Percentiles rank a stretch among this genome's conserved stretches.
Evolutionary conservation across 108 stramenopile genomes (phyloP).

Genomic region (Ochromonas danica): DNA sequence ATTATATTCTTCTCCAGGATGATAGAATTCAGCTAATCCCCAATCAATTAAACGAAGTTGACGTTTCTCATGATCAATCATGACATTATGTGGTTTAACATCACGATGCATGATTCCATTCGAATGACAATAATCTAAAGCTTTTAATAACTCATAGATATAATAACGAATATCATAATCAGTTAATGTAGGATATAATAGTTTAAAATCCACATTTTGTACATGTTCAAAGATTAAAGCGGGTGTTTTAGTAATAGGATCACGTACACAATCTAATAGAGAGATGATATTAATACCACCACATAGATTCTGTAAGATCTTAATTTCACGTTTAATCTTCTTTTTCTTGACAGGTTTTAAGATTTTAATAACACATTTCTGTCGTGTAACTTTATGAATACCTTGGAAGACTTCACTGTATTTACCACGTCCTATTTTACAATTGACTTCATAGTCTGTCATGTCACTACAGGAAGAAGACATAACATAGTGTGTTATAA

Average conservation of each 20-base stretch:
- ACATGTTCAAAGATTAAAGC: conserved; percentile 97
- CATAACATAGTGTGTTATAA: not conserved
- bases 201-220: conserved; percentile 99
- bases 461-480: conserved; percentile 60
- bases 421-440: conserved; percentile 98
- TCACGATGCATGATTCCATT: conserved; percentile 99
- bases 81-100: conserved; percentile 99
- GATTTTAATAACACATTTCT: conserved; percentile 98
- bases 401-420: conserved; percentile 99
- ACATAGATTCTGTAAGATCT: conserved; percentile 99
- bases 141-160: conserved; percentile 97
- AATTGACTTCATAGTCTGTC: conserved; percentile 97
- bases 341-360: conserved; percentile 99
- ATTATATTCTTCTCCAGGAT: conserved; percentile 99
- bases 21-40: conserved; percentile 99
- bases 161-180: conserved; percentile 99
- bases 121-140: conserved; percentile 98
- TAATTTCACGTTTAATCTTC: conserved; percentile 98
- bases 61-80: conserved; percentile 98
- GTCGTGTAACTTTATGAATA: conserved; percentile 84
- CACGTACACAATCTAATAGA: conserved; percentile 95
- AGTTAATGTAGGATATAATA: conserved; percentile 93
- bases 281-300: conserved; percentile 99
- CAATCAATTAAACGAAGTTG: conserved; percentile 98
- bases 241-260: conserved; percentile 98